These are phyloP conservation scores for Pseudogymnoascus verrucosus DNA, from an alignment of 2,329 filamentous ascomycete species.

Conservation along the genomic window DNA sequence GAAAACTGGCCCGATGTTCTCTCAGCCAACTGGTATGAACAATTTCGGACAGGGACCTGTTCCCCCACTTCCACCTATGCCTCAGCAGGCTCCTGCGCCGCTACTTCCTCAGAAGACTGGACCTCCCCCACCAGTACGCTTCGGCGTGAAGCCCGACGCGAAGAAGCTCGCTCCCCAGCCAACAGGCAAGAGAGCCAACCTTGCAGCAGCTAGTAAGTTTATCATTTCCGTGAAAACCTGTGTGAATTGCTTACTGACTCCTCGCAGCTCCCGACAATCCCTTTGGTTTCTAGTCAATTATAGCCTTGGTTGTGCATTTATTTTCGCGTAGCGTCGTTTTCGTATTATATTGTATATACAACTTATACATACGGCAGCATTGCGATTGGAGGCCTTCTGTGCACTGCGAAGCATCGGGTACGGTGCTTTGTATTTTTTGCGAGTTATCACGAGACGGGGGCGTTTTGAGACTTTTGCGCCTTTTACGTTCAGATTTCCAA, in stretches of 20 bases:
- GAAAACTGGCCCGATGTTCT: slow-evolving; percentile 45
- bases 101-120: slow-evolving; percentile 73
- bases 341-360: slow-evolving; percentile 8
- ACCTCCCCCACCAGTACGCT: slow-evolving; percentile 78
- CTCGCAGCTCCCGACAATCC: slow-evolving; percentile 57
- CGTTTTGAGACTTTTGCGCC: not conserved
- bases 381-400: slow-evolving; percentile 1
- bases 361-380: slow-evolving; percentile 5
- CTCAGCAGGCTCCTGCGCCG: slow-evolving; percentile 50
- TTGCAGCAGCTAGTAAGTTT: slow-evolving; percentile 90
- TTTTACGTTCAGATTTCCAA: slow-evolving; percentile 9
- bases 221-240: slow-evolving; percentile 4
- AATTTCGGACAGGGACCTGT: slow-evolving; percentile 38
- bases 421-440: slow-evolving; percentile 4
- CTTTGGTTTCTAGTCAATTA: slow-evolving; percentile 51
- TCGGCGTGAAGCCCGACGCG: slow-evolving; percentile 65
- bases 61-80: slow-evolving; percentile 44
- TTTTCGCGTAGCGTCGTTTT: slow-evolving; percentile 8
- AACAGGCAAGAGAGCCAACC: slow-evolving; percentile 82
- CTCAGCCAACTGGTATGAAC: slow-evolving; percentile 43
- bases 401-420: slow-evolving; percentile 3
- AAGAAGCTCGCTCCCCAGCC: slow-evolving; percentile 79
- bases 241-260: slow-evolving; percentile 15
- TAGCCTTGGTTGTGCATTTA: not conserved
- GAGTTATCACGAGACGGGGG: not conserved